Percentiles rank a stretch among this genome's conserved stretches.
phyloP scores from a whole-genome alignment of 164 flowering plant genomes.

The Piper betle region DNA sequence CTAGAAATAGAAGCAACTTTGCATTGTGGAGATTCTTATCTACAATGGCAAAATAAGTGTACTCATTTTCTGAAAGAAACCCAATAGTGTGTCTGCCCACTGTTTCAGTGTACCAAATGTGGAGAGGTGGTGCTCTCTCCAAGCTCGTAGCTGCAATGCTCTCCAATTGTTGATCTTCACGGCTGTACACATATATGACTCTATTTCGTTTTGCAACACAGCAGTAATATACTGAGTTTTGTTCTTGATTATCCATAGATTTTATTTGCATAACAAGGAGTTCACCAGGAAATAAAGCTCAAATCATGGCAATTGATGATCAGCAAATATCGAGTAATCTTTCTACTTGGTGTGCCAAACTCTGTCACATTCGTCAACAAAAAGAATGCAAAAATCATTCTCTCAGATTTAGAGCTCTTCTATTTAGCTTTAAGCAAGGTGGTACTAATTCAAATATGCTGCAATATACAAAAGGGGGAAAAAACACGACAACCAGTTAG shows the following conservation, averaged over 20 bases:
- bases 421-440: not conserved
- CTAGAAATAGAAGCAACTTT: slow-evolving; percentile 36
- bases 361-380: not conserved
- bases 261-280: slow-evolving; percentile 14
- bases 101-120: slow-evolving; percentile 58
- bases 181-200: slow-evolving; percentile 30
- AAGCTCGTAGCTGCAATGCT: slow-evolving; percentile 43
- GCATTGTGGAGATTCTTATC: slow-evolving; percentile 41
- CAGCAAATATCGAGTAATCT: not conserved
- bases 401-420: not conserved
- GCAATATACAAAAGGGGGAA: too few species aligned
- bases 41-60: slow-evolving; percentile 48
- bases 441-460: too few species aligned
- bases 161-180: slow-evolving; percentile 45
- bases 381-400: not conserved
- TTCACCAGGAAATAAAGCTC: not conserved
- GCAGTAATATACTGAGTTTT: slow-evolving; percentile 41
- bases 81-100: slow-evolving; percentile 36
- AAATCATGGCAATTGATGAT: not conserved
- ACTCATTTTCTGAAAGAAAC: slow-evolving; percentile 62
- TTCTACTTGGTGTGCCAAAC: not conserved
- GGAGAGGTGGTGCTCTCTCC: slow-evolving; percentile 55
- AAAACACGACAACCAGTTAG: too few species aligned
- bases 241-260: slow-evolving; percentile 17
- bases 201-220: slow-evolving; percentile 41